Evolutionary conservation across 352 stramenopile species (phyloP).

Genomic region (Halophytophthora polymorphica): DNA sequence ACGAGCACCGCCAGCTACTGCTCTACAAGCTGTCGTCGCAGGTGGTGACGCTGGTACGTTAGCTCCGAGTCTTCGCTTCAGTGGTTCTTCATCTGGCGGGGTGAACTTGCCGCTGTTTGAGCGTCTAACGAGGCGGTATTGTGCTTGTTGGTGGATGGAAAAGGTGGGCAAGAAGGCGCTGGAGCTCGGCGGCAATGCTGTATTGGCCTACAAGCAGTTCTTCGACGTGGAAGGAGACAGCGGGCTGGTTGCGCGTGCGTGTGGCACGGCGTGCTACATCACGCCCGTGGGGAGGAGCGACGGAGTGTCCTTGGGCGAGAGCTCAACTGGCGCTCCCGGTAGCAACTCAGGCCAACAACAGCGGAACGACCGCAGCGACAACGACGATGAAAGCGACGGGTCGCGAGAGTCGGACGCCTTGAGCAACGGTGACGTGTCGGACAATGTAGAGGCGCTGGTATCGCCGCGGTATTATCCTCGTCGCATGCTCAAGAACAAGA

Average conservation of each 20-base stretch:
- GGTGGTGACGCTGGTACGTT: constrained; percentile 54
- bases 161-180: constrained; percentile 93
- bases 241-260: constrained; percentile 95
- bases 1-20: constrained; percentile 95
- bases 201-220: constrained; percentile 97
- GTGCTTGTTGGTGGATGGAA: constrained; percentile 19
- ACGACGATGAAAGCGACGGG: constrained; percentile 34
- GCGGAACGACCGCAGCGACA: constrained; percentile 23
- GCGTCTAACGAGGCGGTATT: constrained; percentile 1
- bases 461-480: constrained; percentile 54
- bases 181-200: constrained; percentile 96
- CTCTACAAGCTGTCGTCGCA: constrained; percentile 94
- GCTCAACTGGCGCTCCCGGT: background rate
- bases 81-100: background rate
- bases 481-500: constrained; percentile 46
- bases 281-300: constrained; percentile 62
- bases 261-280: constrained; percentile 91
- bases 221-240: constrained; percentile 99
- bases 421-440: constrained; percentile 34
- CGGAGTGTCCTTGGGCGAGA: constrained; percentile 6
- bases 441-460: constrained; percentile 32
- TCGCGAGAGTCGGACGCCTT: constrained; percentile 24
- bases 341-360: constrained; percentile 5
- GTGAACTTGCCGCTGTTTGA: too few species aligned
- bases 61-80: constrained; percentile 5